Base-by-base conservation (phyloP, 257 asterid genomes). In the Sherardia arvensis region DNA sequence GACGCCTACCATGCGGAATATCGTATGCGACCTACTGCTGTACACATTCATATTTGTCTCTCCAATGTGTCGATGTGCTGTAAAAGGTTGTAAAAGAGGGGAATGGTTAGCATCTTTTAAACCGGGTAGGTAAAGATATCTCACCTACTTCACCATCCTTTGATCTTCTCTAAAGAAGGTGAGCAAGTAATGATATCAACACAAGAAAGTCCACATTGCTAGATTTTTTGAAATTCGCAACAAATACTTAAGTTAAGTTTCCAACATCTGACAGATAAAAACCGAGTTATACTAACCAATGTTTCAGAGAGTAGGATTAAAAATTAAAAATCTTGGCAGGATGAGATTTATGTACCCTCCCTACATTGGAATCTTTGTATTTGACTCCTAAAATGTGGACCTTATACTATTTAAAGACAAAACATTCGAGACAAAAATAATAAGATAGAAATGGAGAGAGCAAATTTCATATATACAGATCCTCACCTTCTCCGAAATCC, bases 11-110 rank as follows among this genome's bases (percentile, higher is more conserved):
- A 92, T 92, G 73, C 99, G 91, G 69, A 92, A 92, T 72, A 92
- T 92, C 69, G 99, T 89, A 76, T 92, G 99, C 0, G 99, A 92
- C 73, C 99, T 84, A 73, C 97, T 92, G 71, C 99, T 92, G 70
- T 92, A 83, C 43, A 86, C 70, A 71, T 92, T 92, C 99, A 92
- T 92, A 79, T 89, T 92, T 27, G 99, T 92, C 83, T 92, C 99
- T 58, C 99, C 99, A 74, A 90, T 84, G 72, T 89, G 99, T 54
- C 99, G 97, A 79, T 87, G 97, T 71, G 91, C 99, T 92, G 84
- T 61, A 73, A 53, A 75, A 63, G 32, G 68, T 54, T 29, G 73
- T 48, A 57, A 29, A 28, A 4, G 4, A 71, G 55, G 23, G 22
- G 58, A 51, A 65, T 2, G 45, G 71, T 71, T 56, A 48, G 33